These are phyloP conservation scores for Scheffersomyces insectosa DNA, from an alignment of 1,139 yeast species.

Conservation along the genomic window DNA sequence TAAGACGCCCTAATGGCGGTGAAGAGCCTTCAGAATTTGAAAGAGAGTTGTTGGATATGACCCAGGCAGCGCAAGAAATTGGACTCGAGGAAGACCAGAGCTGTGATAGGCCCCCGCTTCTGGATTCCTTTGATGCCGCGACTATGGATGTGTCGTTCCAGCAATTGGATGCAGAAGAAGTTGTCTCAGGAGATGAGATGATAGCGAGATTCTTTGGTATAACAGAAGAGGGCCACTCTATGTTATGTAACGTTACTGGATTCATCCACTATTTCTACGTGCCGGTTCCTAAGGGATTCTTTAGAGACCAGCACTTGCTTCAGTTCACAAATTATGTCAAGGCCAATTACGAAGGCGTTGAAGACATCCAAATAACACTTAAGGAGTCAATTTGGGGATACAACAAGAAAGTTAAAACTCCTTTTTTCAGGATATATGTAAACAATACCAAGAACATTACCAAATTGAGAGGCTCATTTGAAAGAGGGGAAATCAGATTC, in stretches of 20 bases:
- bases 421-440: constrained; percentile 74
- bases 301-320: constrained; percentile 51
- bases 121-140: constrained; percentile 49
- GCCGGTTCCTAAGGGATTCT: constrained; percentile 84
- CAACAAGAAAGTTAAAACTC: constrained; percentile 73
- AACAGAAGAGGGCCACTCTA: constrained; percentile 82
- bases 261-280: constrained; percentile 89
- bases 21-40: constrained; percentile 65
- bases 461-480: constrained; percentile 75
- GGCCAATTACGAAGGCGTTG: constrained; percentile 55
- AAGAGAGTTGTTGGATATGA: constrained; percentile 62
- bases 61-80: constrained; percentile 33
- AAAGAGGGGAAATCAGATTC: constrained; percentile 75
- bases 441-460: constrained; percentile 67
- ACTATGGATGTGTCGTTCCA: constrained; percentile 70
- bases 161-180: constrained; percentile 94
- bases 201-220: constrained; percentile 89
- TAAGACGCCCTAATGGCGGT: constrained; percentile 34
- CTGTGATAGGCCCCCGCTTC: constrained; percentile 63
- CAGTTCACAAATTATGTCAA: constrained; percentile 52
- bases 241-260: constrained; percentile 85
- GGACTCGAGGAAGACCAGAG: constrained; percentile 47
- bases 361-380: constrained; percentile 59
- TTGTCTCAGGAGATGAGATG: constrained; percentile 54
- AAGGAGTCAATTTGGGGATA: constrained; percentile 96